A percentile compares a stretch with the other conserved stretches of the same genome.
phyloP scores from a whole-genome alignment of 345 rosid species.

The Lepidium sativum region DNA sequence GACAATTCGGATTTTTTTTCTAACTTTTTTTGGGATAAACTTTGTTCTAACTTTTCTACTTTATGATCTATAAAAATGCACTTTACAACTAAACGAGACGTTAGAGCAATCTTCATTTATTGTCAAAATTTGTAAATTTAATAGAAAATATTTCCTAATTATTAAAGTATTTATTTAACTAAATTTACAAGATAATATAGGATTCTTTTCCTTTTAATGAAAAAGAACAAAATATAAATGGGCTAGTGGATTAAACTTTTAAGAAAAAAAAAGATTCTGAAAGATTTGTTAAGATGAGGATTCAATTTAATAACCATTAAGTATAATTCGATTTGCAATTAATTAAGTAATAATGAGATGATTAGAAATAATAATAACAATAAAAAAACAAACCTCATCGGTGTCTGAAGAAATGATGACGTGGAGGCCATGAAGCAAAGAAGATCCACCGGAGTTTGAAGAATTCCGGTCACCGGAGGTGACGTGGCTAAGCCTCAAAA shows the following conservation, averaged over 20 bases:
- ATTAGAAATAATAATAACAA: background rate
- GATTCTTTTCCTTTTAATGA: background rate
- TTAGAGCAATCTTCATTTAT: background rate
- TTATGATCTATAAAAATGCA: background rate
- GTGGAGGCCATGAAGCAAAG: conserved; percentile 35
- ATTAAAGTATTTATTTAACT: background rate
- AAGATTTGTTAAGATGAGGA: background rate
- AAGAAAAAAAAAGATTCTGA: background rate
- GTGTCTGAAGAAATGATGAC: conserved; percentile 36
- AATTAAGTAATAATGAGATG: background rate
- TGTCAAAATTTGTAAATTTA: background rate
- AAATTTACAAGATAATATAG: background rate
- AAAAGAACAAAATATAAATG: background rate
- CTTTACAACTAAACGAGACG: background rate
- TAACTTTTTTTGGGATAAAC: no score
- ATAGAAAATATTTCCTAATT: background rate
- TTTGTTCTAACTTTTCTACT: background rate
- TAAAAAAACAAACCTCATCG: conserved; percentile 35
- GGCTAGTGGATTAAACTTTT: background rate
- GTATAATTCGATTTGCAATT: background rate
- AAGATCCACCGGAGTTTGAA: conserved; percentile 27
- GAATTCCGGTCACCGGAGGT: conserved; percentile 23
- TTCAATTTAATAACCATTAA: background rate
- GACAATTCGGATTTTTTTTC: background rate
- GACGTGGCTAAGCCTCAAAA: conserved; percentile 34